A percentile compares a stretch with the other conserved stretches of the same genome.
Conservation (phyloP, 2,329 filamentous ascomycete genomes). For the Pseudogymnoascus verrucosus region DNA sequence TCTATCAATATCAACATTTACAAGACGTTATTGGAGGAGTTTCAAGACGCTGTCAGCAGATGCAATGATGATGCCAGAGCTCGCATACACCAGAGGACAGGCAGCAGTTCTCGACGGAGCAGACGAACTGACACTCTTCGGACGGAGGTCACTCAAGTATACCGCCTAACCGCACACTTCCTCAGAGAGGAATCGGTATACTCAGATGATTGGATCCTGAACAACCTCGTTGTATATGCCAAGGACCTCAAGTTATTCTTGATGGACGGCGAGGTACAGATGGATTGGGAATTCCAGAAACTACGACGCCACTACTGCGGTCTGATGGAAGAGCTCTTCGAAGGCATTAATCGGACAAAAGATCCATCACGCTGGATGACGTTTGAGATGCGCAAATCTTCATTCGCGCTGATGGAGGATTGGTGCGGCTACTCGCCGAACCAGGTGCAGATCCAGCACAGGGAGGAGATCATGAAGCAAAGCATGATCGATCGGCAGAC, state of each 20-base stretch:
- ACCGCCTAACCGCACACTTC: conserved; percentile 88
- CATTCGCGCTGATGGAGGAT: conserved; percentile 95
- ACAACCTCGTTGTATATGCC: conserved; percentile 80
- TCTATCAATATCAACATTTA: conserved; percentile 95
- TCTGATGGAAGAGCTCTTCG: conserved; percentile 84
- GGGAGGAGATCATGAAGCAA: conserved; percentile 82
- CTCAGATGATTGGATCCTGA: conserved; percentile 82
- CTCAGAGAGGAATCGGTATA: conserved; percentile 70
- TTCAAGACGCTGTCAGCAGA: conserved; percentile 76
- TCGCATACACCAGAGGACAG: conserved; percentile 76
- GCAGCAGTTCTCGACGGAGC: conserved; percentile 74
- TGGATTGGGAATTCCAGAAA: conserved; percentile 89
- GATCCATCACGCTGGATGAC: conserved; percentile 93
- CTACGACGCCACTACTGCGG: conserved; percentile 90
- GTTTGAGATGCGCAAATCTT: conserved; percentile 90
- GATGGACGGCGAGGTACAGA: conserved; percentile 89
- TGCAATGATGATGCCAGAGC: conserved; percentile 86
- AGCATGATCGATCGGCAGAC: conserved; percentile 72
- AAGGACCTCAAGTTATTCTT: conserved; percentile 91
- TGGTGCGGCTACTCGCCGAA: conserved; percentile 98
- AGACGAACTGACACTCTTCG: conserved; percentile 78
- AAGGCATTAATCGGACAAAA: conserved; percentile 76
- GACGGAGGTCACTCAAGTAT: conserved; percentile 93
- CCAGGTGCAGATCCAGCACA: conserved; percentile 68
- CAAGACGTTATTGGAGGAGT: conserved; percentile 77